Evolutionary conservation across 108 stramenopile species (phyloP), one percentile per base, ranked within the genome.

Genomic region (Pelagomonas calceolata): DNA sequence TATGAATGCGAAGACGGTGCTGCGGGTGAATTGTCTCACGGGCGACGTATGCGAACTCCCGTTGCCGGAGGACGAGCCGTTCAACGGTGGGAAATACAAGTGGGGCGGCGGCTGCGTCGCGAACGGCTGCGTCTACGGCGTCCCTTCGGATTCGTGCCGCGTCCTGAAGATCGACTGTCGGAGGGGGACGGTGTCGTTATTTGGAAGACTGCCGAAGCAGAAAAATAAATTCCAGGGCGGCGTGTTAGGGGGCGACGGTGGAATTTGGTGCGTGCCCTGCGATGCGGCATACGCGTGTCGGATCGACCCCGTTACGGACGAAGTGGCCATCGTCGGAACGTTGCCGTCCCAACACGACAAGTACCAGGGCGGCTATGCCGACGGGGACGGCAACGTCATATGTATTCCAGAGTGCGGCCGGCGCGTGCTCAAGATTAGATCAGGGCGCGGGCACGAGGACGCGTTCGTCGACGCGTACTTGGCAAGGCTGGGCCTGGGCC

Each of bases 221-320:
- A 89, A 88, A 72, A 92, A 92, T 43, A 91, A 93, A 73, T 93
- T 87, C 81, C 90, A 93, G 75, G 90, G 90, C 36, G 92, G 87
- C 31, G 75, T 87, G 4, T 43, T 89, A 26, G 83, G 73, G 37
- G 68, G 81, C 17, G 90, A 93, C 74, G 85, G 84, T 39, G 86
- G 79, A 67, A 81, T 93, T 31, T 93, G 91, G 65, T 85, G 82
- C 35, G 85, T 93, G 33, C 90, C 90, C 17, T 81, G 86, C 63
- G 78, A 86, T 70, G 88, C 85, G 34, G 73, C 74, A 34, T 75
- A 79, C 4, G 79, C 91, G 5, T 78, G 87, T 32, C 64, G 88
- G 32, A 90, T 92, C 72, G 83, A 86, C 34, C 83, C 84, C 21
- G 75, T 79, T 34, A 72, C 72, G 33, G 87, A 92, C 68, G 68